Conservation (phyloP, 2,329 filamentous ascomycete genomes). For the Parafenestella ontariensis region DNA sequence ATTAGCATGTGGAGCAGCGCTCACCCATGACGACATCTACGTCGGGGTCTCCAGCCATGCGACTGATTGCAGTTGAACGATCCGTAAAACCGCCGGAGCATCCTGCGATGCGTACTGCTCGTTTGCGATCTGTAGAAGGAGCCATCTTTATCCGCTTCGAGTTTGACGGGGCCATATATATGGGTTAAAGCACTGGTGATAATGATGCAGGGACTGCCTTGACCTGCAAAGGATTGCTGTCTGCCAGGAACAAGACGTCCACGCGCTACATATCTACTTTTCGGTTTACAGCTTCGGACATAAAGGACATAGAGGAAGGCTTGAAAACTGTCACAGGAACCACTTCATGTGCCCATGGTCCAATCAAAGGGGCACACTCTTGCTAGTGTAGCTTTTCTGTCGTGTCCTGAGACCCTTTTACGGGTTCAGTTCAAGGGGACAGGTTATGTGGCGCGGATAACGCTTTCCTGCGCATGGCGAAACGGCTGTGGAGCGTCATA, state of each 20-base stretch:
- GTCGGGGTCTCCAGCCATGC: conserved; percentile 37
- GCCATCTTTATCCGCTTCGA: conserved; percentile 18
- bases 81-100: conserved; percentile 52
- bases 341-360: background rate
- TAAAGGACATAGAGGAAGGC: conserved; percentile 5
- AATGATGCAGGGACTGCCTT: background rate
- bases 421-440: conserved; percentile 24
- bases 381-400: conserved; percentile 5
- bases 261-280: conserved; percentile 19
- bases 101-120: conserved; percentile 41
- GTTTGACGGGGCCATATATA: background rate
- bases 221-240: background rate
- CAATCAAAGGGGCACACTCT: conserved; percentile 6
- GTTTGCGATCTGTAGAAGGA: conserved; percentile 24
- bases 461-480: conserved; percentile 19
- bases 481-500: background rate
- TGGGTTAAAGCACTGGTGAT: background rate
- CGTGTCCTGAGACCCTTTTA: conserved; percentile 9
- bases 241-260: background rate
- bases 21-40: conserved; percentile 36
- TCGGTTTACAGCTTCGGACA: conserved; percentile 1
- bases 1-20: background rate
- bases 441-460: conserved; percentile 11
- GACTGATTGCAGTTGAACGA: conserved; percentile 45
- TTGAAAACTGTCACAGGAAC: conserved; percentile 9